Percentiles rank a stretch among this genome's conserved stretches.
phyloP scores from a whole-genome alignment of 1,139 yeast species.

The Casaregolazyma lundiana region DNA sequence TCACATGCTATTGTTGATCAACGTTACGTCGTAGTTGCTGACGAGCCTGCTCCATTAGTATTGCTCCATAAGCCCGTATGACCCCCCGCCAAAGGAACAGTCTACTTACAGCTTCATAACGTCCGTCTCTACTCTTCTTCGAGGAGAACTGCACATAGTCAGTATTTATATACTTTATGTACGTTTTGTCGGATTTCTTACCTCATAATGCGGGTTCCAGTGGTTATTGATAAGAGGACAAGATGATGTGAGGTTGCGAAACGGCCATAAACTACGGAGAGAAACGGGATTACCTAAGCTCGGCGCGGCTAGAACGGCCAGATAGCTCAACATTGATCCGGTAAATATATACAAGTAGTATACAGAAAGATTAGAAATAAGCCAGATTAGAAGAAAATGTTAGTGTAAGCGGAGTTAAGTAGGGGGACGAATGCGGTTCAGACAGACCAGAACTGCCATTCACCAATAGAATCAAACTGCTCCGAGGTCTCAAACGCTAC shows the following conservation, averaged over 20 bases:
- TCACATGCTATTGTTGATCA: slow-evolving; percentile 74
- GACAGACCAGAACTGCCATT: slow-evolving; percentile 13
- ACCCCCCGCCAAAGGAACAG: too few species aligned
- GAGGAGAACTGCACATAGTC: slow-evolving; percentile 50
- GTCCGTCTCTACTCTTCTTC: slow-evolving; percentile 90
- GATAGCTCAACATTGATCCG: too few species aligned
- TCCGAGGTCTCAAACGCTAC: not conserved
- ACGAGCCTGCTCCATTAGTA: slow-evolving; percentile 46
- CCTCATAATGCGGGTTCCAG: not conserved
- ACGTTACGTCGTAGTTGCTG: slow-evolving; percentile 88
- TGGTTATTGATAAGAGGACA: not conserved
- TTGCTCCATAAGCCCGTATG: too few species aligned
- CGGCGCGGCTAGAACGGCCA: too few species aligned
- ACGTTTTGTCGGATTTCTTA: not conserved
- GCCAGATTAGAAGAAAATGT: too few species aligned
- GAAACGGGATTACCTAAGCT: too few species aligned
- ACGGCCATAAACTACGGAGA: not conserved
- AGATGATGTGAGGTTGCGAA: not conserved
- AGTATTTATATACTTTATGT: not conserved
- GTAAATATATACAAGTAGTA: too few species aligned
- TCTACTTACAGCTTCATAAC: slow-evolving; percentile 79
- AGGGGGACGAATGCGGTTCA: too few species aligned
- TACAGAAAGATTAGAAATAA: too few species aligned
- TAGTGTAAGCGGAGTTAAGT: too few species aligned
- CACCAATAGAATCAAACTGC: slow-evolving; percentile 9